phyloP scores from a whole-genome alignment of 2,329 filamentous ascomycete genomes.

The Arthrobotrys musiformis region DNA sequence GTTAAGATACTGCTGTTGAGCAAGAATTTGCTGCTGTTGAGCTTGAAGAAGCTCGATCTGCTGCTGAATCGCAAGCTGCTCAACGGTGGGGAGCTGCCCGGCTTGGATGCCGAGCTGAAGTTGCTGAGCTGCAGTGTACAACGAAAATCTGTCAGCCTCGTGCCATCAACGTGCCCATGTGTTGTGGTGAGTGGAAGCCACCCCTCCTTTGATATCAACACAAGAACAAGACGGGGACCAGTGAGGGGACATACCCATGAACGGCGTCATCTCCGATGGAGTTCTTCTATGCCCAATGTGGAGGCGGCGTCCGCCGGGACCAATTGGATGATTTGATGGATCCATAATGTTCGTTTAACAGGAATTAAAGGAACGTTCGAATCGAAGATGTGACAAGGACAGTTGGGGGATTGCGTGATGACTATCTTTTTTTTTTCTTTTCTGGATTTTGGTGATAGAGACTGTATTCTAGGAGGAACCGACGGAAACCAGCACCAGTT shows the following conservation, averaged over 20 bases:
- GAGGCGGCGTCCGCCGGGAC: constrained; percentile 85
- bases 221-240: constrained; percentile 53
- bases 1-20: constrained; percentile 96
- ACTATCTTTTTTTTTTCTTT: constrained; percentile 45
- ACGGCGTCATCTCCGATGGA: constrained; percentile 93
- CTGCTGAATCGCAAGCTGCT: constrained; percentile 96
- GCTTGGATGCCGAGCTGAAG: constrained; percentile 55
- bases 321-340: constrained; percentile 67
- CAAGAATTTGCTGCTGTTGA: constrained; percentile 97
- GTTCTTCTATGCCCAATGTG: constrained; percentile 97
- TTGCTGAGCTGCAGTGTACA: constrained; percentile 42
- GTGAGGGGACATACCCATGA: constrained; percentile 85
- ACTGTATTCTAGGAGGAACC: constrained; percentile 32
- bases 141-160: constrained; percentile 30
- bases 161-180: constrained; percentile 11
- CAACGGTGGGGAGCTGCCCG: constrained; percentile 72
- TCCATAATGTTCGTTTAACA: constrained; percentile 61
- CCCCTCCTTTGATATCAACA: constrained; percentile 34
- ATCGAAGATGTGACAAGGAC: constrained; percentile 48
- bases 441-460: constrained; percentile 30
- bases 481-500: constrained; percentile 13
- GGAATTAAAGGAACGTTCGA: constrained; percentile 56
- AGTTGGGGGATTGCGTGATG: constrained; percentile 38
- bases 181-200: constrained; percentile 15
- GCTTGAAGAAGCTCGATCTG: constrained; percentile 97